phyloP scores from a whole-genome alignment of 2,329 filamentous ascomycete genomes.

The Cladosporium cucumerinum region DNA sequence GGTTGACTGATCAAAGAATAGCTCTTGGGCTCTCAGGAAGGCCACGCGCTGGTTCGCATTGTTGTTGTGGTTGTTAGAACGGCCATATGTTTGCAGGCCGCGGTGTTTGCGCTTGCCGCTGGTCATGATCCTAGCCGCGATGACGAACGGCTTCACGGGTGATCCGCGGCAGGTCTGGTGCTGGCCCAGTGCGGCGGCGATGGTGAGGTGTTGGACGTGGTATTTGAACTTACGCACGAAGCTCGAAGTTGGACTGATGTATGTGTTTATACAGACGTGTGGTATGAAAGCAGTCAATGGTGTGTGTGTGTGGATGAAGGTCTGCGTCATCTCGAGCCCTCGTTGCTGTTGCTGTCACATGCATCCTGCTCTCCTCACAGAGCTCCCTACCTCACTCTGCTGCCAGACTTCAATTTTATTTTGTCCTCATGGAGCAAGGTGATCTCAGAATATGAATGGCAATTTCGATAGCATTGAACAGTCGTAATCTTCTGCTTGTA shows the following conservation, averaged over 20 bases:
- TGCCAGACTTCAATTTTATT: neutral
- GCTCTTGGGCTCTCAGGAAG: neutral
- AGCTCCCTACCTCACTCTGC: neutral
- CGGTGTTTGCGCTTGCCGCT: constrained; percentile 13
- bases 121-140: neutral
- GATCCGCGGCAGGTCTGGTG: neutral
- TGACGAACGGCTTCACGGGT: constrained; percentile 5
- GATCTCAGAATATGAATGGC: neutral
- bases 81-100: constrained; percentile 9
- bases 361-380: neutral
- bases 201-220: neutral
- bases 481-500: neutral
- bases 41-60: neutral
- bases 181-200: neutral
- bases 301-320: neutral
- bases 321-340: constrained; percentile 4
- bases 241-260: neutral
- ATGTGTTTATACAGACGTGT: neutral
- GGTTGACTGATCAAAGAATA: neutral
- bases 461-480: neutral
- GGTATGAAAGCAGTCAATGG: neutral
- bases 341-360: constrained; percentile 9
- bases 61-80: constrained; percentile 1
- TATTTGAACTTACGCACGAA: neutral
- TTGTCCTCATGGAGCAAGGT: neutral